Evolutionary conservation across 2,329 filamentous ascomycete genomes (phyloP).

Genomic region (Moelleriella libera): DNA sequence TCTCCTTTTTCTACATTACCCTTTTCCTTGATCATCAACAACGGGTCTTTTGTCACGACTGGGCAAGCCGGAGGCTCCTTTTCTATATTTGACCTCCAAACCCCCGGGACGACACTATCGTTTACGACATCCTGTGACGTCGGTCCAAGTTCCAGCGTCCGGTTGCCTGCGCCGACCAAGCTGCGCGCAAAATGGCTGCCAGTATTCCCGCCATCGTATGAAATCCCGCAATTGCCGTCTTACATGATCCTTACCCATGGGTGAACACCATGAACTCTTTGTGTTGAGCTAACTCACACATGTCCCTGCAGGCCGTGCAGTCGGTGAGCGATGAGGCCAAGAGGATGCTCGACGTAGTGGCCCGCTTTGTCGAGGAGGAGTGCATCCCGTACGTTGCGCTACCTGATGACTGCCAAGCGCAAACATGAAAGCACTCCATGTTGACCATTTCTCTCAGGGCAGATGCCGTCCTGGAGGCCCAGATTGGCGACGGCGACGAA

Average conservation of each 20-base stretch:
- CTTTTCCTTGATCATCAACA: no score
- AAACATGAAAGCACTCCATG: background rate
- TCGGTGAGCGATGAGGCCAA: conserved; percentile 73
- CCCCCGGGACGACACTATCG: no score
- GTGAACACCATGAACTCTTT: background rate
- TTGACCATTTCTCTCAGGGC: conserved; percentile 31
- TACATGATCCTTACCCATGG: no score
- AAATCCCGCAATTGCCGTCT: background rate
- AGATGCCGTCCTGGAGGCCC: conserved; percentile 66
- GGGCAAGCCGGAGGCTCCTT: no score
- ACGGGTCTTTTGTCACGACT: no score
- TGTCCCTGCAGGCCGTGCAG: conserved; percentile 24
- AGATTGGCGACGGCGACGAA: conserved; percentile 60
- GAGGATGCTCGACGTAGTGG: conserved; percentile 73
- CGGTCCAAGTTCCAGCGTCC: no score
- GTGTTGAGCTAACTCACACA: background rate
- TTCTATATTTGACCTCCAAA: no score
- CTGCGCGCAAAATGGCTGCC: conserved; percentile 12
- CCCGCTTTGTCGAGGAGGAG: conserved; percentile 95
- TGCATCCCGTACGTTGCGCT: conserved; percentile 53
- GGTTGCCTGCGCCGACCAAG: no score
- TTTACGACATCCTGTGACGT: no score
- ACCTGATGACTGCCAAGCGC: no score
- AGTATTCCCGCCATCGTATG: conserved; percentile 20
- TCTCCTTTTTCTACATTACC: no score